Base-by-base conservation (phyloP, 2,329 filamentous ascomycete species). In the Trichoderma sp. region DNA sequence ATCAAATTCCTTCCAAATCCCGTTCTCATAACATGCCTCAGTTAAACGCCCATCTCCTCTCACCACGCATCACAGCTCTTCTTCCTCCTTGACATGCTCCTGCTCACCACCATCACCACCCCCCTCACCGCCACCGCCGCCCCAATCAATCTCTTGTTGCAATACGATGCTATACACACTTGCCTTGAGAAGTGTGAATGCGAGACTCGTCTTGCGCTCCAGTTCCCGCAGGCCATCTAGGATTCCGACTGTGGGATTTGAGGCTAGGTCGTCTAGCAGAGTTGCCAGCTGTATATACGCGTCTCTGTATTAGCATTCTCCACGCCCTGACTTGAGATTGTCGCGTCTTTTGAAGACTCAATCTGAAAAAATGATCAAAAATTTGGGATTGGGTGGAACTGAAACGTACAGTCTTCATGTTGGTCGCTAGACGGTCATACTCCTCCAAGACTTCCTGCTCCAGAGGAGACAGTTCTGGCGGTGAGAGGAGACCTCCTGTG, bases 141-240 rank as follows among this genome's bases (percentile, higher is more conserved):
- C 90, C 78, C 89, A 91, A 68, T 90, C 88, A 72, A 96, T 92
- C 84, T 98, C 92, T 84, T 98, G 94, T 84, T 99, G 94, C 81
- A 99, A 78, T 67, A 99, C 93, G 80, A 99, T 99, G 75, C 91
- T 96, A 80, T 99, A 99, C 69, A 99, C 95, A 77, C 94, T 98
- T 19, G 95, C 94, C 82, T 99, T 99, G 75, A 99, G 84, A 75
- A 98, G 79, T 68, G 95, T 99, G 78, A 96, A 98, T 24, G 97
- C 94, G 63, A 97, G 82, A 70, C 92, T 93, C 50, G 94, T 97
- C 82, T 98, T 97, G 71, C 95, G 85, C 82, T 99, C 95, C 63
- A 99, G 82, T 50, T 93, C 89, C 62, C 95, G 84, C 71, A 99
- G 82, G 9, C 91, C 90, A 76, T 99, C 92, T 61, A 96, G 84